Base-by-base conservation (phyloP, 2,329 filamentous ascomycete species). In the Ophiostoma sp. region DNA sequence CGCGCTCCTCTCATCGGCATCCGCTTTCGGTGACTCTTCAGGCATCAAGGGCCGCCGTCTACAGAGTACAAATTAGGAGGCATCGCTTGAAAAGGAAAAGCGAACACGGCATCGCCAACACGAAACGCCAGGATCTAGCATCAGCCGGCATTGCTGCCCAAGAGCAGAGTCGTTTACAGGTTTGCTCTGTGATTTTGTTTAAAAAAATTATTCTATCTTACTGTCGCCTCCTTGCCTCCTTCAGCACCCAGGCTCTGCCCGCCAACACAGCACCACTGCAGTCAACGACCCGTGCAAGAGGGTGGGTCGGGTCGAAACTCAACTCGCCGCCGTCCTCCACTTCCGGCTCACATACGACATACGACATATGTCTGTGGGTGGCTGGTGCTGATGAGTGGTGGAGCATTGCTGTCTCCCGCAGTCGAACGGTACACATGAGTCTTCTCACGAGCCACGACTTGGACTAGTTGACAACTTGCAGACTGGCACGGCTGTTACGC, bases 101-200 rank as follows among this genome's bases (percentile, higher is more conserved):
- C 35, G 27, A 64, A 36, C 60, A 15, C 60, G 27, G n/a, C 36
- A 33, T 66, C 41, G 62, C 39, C 60, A 64, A 36, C 48, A n/a
- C 39, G 36, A 66, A 52, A 39, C 68, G 62, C 52, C 62, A n/a
- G 39, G 57, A 44, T 66, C 13, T 57, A 41, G 39, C 13, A 41
- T 11, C 10, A 27, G 60, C 11, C 41, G 69, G 67, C 71, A 72
- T 73, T 73, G 72, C 69, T 73, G 72, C 72, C 72, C 72, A 72
- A 73, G 60, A 35, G 44, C 44, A 48, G 15, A 20, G 6, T 48
- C 44, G 4, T 57, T 27, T 15, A 27, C 11, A 23, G 27, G 3
- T 57, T 57, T 57, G 13, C 39, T 41, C 36, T 39, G 7, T 39
- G 7, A 13, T 41, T 41, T 41, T 41, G 15, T 13, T n/a, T n/a